Evolutionary conservation across 169 alveolate genomes (phyloP).

Genomic region (Plasmodium knowlesi): DNA sequence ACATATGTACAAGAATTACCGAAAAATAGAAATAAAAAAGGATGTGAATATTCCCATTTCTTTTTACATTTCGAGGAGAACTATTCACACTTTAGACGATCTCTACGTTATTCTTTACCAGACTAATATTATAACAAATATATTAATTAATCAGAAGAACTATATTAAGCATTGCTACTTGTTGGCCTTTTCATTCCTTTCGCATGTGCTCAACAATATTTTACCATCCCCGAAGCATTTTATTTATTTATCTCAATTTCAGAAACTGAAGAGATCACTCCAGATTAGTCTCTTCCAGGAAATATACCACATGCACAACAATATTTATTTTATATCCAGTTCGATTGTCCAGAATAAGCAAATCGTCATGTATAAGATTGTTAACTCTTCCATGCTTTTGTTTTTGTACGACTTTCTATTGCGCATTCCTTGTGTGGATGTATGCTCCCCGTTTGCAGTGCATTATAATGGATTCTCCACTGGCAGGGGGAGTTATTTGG

Average conservation of each 20-base stretch:
- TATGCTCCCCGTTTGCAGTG: slow-evolving; percentile 29
- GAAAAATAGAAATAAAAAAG: slow-evolving; percentile 53
- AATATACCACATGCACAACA: slow-evolving; percentile 34
- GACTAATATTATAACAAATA: slow-evolving; percentile 64
- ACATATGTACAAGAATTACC: slow-evolving; percentile 31
- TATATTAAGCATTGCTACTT: slow-evolving; percentile 66
- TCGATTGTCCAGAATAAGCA: slow-evolving; percentile 67
- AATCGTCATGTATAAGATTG: slow-evolving; percentile 67
- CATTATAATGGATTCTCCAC: slow-evolving; percentile 70
- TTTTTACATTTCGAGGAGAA: slow-evolving; percentile 51
- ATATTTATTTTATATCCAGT: slow-evolving; percentile 68
- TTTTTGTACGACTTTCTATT: slow-evolving; percentile 67
- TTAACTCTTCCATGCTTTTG: slow-evolving; percentile 40
- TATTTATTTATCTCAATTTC: slow-evolving; percentile 32
- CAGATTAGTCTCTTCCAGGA: slow-evolving; percentile 47
- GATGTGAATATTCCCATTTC: slow-evolving; percentile 69
- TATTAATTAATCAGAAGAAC: slow-evolving; percentile 70
- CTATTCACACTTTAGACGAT: slow-evolving; percentile 17
- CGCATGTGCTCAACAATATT: slow-evolving; percentile 47
- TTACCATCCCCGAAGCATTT: slow-evolving; percentile 64
- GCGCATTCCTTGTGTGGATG: slow-evolving; percentile 53
- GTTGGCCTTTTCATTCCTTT: slow-evolving; percentile 53
- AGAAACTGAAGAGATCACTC: slow-evolving; percentile 21
- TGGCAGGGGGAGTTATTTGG: neutral
- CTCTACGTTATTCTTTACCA: slow-evolving; percentile 56